phyloP scores from a whole-genome alignment of 2,329 filamentous ascomycete species.

The Fusarium tjaetaba region DNA sequence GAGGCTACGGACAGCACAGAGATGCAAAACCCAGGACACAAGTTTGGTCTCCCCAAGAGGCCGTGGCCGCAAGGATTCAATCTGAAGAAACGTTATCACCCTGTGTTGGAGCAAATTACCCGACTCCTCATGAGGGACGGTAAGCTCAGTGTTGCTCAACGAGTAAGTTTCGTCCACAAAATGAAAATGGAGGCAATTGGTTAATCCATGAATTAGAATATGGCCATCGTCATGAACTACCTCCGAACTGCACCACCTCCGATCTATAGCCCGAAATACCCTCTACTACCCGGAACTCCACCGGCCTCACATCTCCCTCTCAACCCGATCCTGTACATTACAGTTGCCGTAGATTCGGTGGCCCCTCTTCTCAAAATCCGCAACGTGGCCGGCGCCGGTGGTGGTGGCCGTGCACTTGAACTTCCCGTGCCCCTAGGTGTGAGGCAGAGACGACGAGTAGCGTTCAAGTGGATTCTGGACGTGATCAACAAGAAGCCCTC shows the following conservation, averaged over 20 bases:
- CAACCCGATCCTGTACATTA: constrained; percentile 89
- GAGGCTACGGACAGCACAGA: constrained; percentile 24
- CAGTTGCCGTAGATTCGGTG: constrained; percentile 90
- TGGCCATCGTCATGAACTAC: constrained; percentile 82
- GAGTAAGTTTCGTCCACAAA: constrained; percentile 63
- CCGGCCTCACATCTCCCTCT: constrained; percentile 83
- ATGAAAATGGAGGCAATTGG: not conserved
- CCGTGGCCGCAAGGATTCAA: constrained; percentile 70
- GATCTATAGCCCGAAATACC: constrained; percentile 73
- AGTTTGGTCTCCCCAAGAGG: constrained; percentile 77
- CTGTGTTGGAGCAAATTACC: constrained; percentile 85
- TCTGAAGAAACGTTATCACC: constrained; percentile 85
- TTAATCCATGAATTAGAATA: constrained; percentile 68
- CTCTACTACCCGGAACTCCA: constrained; percentile 79
- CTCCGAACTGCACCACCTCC: constrained; percentile 88
- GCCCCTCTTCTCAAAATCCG: constrained; percentile 87
- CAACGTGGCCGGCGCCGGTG: constrained; percentile 78
- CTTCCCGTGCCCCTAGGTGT: constrained; percentile 80
- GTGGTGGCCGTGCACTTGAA: constrained; percentile 86
- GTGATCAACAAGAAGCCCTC: constrained; percentile 82
- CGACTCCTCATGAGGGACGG: constrained; percentile 92
- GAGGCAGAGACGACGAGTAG: constrained; percentile 79
- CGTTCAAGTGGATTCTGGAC: constrained; percentile 90
- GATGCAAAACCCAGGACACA: constrained; percentile 67
- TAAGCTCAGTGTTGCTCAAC: constrained; percentile 89